Conservation (phyloP, 768 basidiomycete genomes). For the Boletellus sp. region DNA sequence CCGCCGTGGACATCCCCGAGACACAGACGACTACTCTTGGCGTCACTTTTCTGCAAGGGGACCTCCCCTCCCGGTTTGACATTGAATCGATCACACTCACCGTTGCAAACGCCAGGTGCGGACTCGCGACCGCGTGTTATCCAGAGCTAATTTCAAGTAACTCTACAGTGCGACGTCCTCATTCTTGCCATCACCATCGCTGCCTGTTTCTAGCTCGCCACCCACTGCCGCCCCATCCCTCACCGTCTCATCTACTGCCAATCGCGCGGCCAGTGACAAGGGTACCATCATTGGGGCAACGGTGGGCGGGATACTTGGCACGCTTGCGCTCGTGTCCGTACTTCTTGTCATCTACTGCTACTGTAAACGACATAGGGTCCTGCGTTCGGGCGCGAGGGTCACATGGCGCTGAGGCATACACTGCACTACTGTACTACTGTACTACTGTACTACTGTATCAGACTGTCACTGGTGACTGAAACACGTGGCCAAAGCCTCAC, state of each 20-base stretch:
- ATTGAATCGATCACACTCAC: constrained; percentile 37
- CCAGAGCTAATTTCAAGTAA: not conserved
- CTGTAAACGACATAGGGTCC: not conserved
- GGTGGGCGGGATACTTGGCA: constrained; percentile 12
- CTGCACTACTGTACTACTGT: not conserved
- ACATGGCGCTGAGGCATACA: too few species aligned
- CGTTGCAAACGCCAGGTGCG: constrained; percentile 37
- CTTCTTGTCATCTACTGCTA: constrained; percentile 8
- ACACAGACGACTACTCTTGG: constrained; percentile 40
- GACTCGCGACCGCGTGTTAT: not conserved
- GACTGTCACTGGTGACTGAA: too few species aligned
- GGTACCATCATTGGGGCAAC: constrained; percentile 14
- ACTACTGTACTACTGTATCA: not conserved
- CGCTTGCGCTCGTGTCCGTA: constrained; percentile 9
- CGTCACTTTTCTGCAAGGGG: constrained; percentile 36
- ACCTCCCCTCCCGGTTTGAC: constrained; percentile 33
- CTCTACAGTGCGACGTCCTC: constrained; percentile 24
- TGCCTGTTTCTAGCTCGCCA: constrained; percentile 25
- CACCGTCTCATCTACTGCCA: constrained; percentile 6
- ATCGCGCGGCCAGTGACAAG: not conserved
- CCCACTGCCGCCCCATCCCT: constrained; percentile 7
- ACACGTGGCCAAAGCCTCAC: constrained; percentile 20
- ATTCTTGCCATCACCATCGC: constrained; percentile 21
- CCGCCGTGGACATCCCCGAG: constrained; percentile 39
- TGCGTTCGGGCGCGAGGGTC: not conserved